Conservation (phyloP, 2,329 filamentous ascomycete species). For the Gaeumannomyces tritici region DNA sequence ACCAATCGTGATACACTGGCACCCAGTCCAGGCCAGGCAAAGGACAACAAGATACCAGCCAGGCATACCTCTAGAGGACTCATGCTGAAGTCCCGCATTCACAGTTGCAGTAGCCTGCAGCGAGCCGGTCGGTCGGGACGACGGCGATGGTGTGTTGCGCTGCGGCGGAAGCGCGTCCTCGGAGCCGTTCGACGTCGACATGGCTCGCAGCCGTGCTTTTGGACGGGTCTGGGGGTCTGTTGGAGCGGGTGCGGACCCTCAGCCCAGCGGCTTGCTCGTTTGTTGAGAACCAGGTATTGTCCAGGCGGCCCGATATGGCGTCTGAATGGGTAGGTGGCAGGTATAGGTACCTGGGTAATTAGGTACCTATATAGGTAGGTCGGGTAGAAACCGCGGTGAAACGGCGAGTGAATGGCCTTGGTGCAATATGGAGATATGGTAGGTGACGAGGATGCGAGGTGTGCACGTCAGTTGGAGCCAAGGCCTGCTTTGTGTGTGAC, state of each 20-base stretch:
- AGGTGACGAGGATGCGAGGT: background rate
- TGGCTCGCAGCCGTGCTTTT: background rate
- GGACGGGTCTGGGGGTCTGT: no score
- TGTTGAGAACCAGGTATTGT: no score
- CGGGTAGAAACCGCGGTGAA: no score
- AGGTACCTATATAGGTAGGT: no score
- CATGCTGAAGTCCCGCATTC: conserved; percentile 65
- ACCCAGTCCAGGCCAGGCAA: background rate
- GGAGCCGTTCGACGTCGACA: background rate
- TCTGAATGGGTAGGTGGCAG: no score
- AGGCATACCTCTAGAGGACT: conserved; percentile 46
- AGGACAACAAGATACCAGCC: conserved; percentile 7
- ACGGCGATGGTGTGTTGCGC: conserved; percentile 46
- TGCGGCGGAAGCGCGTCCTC: conserved; percentile 8
- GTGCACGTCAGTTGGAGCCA: background rate
- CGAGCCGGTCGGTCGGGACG: conserved; percentile 57
- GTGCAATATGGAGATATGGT: no score
- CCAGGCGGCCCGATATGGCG: no score
- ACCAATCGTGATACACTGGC: background rate
- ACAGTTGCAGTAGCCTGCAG: conserved; percentile 69
- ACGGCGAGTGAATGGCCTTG: no score
- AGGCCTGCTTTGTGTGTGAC: background rate
- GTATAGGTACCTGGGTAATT: no score
- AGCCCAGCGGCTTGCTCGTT: no score
- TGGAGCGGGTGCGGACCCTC: no score